Evolutionary conservation across 352 stramenopile genomes (phyloP).

Genomic region (Pythium brassicae): DNA sequence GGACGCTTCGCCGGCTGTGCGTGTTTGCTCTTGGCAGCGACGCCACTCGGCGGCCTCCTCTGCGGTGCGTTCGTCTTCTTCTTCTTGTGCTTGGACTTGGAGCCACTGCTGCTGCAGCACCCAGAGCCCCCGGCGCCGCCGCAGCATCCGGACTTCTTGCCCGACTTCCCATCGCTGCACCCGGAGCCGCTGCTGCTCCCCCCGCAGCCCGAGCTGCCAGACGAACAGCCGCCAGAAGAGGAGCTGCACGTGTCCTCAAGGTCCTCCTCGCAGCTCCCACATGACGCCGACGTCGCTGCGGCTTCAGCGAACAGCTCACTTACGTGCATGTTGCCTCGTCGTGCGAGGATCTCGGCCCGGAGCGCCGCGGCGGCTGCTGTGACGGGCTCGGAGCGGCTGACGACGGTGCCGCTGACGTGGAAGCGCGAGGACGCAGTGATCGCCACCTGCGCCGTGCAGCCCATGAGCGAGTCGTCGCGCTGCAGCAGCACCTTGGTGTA

Average conservation of each 20-base stretch:
- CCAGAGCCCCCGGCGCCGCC: neutral
- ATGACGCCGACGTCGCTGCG: slow-evolving; percentile 18
- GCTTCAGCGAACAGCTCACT: slow-evolving; percentile 29
- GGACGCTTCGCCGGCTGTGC: neutral
- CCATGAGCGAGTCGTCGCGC: slow-evolving; percentile 69
- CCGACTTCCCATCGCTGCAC: neutral
- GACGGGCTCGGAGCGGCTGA: slow-evolving; percentile 50
- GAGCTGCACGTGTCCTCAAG: slow-evolving; percentile 28
- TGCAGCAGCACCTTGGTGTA: slow-evolving; percentile 91
- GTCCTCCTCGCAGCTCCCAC: slow-evolving; percentile 16
- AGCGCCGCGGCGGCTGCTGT: slow-evolving; percentile 47
- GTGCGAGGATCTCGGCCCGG: slow-evolving; percentile 41
- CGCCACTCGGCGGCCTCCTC: slow-evolving; percentile 8
- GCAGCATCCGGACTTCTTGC: slow-evolving; percentile 6
- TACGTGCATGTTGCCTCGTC: slow-evolving; percentile 25
- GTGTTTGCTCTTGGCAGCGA: neutral
- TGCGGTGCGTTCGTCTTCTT: slow-evolving; percentile 6
- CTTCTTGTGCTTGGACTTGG: slow-evolving; percentile 27
- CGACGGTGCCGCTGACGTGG: slow-evolving; percentile 63
- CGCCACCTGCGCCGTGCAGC: slow-evolving; percentile 60
- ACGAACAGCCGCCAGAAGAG: slow-evolving; percentile 14
- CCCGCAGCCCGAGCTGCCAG: slow-evolving; percentile 9
- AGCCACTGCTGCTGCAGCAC: slow-evolving; percentile 2
- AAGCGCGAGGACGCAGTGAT: slow-evolving; percentile 59
- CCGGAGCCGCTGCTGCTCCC: slow-evolving; percentile 9